Evolutionary conservation across 805 yeast species (phyloP), one percentile per base, ranked within the genome.

Genomic region (Candida caryicola): DNA sequence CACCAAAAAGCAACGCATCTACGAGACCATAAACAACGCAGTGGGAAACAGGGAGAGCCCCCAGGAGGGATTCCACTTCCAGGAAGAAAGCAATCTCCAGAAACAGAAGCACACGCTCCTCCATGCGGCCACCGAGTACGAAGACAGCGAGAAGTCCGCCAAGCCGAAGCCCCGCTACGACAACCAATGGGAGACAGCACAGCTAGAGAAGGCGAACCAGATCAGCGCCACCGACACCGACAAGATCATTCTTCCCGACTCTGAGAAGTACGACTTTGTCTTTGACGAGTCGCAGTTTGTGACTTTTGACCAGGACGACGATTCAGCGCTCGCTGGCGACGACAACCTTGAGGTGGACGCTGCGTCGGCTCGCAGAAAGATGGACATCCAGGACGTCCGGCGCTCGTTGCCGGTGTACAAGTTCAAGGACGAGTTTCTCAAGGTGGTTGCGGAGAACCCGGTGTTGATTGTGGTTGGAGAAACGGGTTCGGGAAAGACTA

Each of bases 401-500:
- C 74, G 71, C 49, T 77, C 85, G 0, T 66, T 89, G 13, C 97
- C 97, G 0, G 95, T 89, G 1, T 88, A 70, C 50, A 62, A 71
- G 36, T 82, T 76, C 50, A 66, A 90, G 32, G 66, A 73, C 2
- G 71, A 77, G 23, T 71, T 90, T 13, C 58, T 90, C 21, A 66
- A 70, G 0, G 81, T 86, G 0, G 73, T 90, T 7, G 56, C 60
- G 17, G 64, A 73, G 18, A 73, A 83, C 49, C 95, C 86, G 55
- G 79, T 82, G 0, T 49, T 85, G 26, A 80, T 85, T 29, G 78
- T 85, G 23, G 91, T 85, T 28, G 95, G 95, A 41, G 95, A 85
- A 55, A 85, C 95, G 0, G 95, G 97, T 31, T 89, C 96, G 0
- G 97, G 97, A 52, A 90, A 90, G 54, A 90, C 97, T 0, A 90